A percentile compares a stretch with the other conserved stretches of the same genome.
Conservation (phyloP, 306 rosid genomes). For the Canavalia ensiformis region DNA sequence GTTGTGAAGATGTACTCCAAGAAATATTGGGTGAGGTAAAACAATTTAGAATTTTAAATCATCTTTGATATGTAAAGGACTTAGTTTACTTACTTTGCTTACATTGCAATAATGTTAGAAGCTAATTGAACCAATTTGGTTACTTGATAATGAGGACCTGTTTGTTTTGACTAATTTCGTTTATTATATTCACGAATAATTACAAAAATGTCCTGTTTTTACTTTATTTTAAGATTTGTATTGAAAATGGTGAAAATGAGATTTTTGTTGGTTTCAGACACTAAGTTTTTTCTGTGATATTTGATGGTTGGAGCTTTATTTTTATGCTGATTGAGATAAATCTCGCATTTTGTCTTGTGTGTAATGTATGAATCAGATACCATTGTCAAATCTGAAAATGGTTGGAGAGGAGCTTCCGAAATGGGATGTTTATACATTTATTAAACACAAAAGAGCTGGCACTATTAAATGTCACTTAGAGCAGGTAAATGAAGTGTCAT, state of each 20-base stretch:
- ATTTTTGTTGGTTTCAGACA: background rate
- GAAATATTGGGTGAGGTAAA: conserved; percentile 62
- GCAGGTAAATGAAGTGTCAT: conserved; percentile 57
- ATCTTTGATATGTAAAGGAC: conserved; percentile 13
- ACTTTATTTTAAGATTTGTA: background rate
- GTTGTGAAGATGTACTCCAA: conserved; percentile 64
- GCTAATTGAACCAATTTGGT: conserved; percentile 16
- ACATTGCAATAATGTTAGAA: background rate
- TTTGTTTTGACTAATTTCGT: conserved; percentile 1
- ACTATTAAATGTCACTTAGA: conserved; percentile 62
- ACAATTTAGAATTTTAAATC: conserved; percentile 5
- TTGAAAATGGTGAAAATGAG: background rate
- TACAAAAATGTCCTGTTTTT: background rate
- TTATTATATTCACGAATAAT: background rate
- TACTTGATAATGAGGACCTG: background rate
- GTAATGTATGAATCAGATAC: conserved; percentile 52
- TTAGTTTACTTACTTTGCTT: background rate
- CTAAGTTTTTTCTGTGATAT: conserved; percentile 14
- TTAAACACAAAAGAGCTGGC: conserved; percentile 62
- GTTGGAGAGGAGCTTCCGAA: conserved; percentile 54
- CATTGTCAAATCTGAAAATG: conserved; percentile 50
- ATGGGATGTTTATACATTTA: conserved; percentile 62
- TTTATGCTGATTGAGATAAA: conserved; percentile 10
- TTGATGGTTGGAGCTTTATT: conserved; percentile 30
- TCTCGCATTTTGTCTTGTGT: background rate